Evolutionary conservation across 106 monocot genomes (phyloP), one percentile per base, ranked within the genome.

Genomic region (Acorus calamus): DNA sequence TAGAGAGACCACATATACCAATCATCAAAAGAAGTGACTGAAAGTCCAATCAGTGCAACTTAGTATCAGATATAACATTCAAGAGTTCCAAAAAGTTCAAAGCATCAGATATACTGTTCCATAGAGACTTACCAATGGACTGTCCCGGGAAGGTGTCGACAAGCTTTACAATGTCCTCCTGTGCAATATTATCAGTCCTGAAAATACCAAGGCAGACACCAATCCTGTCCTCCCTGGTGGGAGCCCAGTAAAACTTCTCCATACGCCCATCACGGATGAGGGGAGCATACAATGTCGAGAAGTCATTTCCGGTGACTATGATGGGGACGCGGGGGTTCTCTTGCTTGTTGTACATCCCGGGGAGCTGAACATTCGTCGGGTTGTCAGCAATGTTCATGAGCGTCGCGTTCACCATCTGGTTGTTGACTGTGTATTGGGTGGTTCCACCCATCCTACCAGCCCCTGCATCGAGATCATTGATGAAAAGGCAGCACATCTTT

Each of bases 211-310:
- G 11, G 84, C 91, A 89, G 61, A 94, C 89, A 7, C 93, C 89
- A 49, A 89, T 75, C 2, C 89, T 73, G 77, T 89, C 93, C 61
- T 89, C 91, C 6, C 90, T 81, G 44, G 96, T 96, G 2, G 96
- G 96, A 3, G 96, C 91, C 96, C 96, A 96, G 83, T 96, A 96
- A 81, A 91, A 96, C 68, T 96, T 96, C 80, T 96, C 96, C 96
- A 96, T 96, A 61, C 96, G 90, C 0, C 96, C 96, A 43, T 91
- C 96, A 70, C 91, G 90, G 44, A 96, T 96, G 56, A 96, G 82
- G 2, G 96, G 96, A 8, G 96, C 96, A 51, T 96, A 96, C 61
- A 96, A 71, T 5, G 96, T 96, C 47, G 96, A 96, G 86, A 96
- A 96, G 72, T 96, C 96, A 51, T 96, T 91, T 4, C 96, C 96